phyloP scores from a whole-genome alignment of 441 rosid genomes.

The Kokia cookei region DNA sequence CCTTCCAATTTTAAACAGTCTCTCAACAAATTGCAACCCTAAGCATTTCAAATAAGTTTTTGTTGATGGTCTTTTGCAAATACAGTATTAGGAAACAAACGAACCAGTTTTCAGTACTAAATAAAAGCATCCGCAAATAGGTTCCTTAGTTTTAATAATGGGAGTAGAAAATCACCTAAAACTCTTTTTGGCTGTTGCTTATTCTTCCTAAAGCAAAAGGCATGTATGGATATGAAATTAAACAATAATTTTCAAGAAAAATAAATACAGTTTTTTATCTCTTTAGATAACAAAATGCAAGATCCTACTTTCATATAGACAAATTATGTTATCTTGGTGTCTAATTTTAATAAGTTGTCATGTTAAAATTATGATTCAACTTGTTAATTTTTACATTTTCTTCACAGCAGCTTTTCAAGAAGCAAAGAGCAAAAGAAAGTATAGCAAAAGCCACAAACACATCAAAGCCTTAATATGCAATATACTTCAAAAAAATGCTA shows the following conservation, averaged over 20 bases:
- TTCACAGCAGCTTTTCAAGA: background rate
- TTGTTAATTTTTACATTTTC: background rate
- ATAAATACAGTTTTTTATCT: background rate
- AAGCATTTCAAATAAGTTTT: background rate
- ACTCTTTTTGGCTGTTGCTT: background rate
- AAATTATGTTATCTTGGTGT: background rate
- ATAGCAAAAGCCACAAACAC: background rate
- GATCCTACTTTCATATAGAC: background rate
- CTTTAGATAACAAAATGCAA: background rate
- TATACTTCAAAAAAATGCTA: background rate
- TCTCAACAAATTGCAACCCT: background rate
- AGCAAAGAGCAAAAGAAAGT: background rate
- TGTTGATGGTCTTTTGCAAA: background rate
- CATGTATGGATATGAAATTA: background rate
- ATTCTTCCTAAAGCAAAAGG: background rate
- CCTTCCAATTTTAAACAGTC: background rate
- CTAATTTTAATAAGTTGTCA: background rate
- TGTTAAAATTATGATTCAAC: background rate
- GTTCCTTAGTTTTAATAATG: background rate
- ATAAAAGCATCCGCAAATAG: background rate
- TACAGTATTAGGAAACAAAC: background rate
- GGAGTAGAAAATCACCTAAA: background rate
- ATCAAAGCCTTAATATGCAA: background rate
- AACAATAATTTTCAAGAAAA: background rate
- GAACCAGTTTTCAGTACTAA: background rate